Percentiles rank a stretch among this genome's conserved stretches.
These are phyloP conservation scores for Discostella stelligeroides DNA, from an alignment of 108 stramenopile genomes.

Conservation along the genomic window DNA sequence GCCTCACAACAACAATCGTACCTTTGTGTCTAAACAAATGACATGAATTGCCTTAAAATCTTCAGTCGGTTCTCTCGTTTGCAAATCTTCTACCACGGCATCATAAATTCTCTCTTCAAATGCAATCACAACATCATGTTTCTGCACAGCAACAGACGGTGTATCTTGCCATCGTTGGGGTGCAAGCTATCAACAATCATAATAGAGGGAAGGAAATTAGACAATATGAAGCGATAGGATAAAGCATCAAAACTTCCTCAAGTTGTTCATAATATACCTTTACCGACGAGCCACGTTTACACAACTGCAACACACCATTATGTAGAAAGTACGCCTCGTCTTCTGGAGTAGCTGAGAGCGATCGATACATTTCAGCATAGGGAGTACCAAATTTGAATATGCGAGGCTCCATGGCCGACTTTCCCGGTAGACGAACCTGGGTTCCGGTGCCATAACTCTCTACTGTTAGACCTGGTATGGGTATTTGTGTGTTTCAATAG, in stretches of 20 bases:
- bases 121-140: conserved; percentile 88
- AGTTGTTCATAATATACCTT: no score
- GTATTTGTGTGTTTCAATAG: conserved; percentile 2
- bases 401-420: conserved; percentile 78
- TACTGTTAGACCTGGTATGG: conserved; percentile 63
- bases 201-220: no score
- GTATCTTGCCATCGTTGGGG: conserved; percentile 93
- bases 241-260: no score
- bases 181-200: conserved; percentile 41
- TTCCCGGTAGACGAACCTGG: conserved; percentile 78
- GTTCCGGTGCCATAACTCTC: conserved; percentile 92
- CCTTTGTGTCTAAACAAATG: conserved; percentile 90
- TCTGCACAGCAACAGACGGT: conserved; percentile 53
- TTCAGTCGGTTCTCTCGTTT: conserved; percentile 87
- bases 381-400: conserved; percentile 92
- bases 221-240: no score
- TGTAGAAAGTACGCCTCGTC: conserved; percentile 83
- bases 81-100: conserved; percentile 91
- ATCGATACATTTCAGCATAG: conserved; percentile 88
- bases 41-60: conserved; percentile 89
- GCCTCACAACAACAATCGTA: conserved; percentile 3
- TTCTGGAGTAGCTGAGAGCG: conserved; percentile 73
- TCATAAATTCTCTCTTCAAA: conserved; percentile 94
- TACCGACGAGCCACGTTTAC: conserved; percentile 85
- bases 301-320: conserved; percentile 87